Percentiles rank a stretch among this genome's conserved stretches.
Evolutionary conservation across 2,329 filamentous ascomycete species (phyloP).

Genomic region (Alternaria consortialis): DNA sequence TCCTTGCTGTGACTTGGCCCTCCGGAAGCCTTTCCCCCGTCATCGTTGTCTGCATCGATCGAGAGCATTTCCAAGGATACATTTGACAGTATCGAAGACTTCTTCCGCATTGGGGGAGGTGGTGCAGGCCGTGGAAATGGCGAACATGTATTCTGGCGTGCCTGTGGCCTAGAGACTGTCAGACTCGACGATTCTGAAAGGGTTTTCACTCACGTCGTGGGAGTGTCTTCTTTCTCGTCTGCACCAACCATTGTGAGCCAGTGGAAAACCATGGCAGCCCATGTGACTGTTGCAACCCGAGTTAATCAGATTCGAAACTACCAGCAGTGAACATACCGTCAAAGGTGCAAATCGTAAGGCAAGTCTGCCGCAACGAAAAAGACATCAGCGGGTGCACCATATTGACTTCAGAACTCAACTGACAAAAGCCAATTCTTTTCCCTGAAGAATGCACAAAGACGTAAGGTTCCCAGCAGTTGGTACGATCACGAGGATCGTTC

Average conservation of each 20-base stretch:
- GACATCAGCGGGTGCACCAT: neutral
- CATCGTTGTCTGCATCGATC: neutral
- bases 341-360: constrained; percentile 52
- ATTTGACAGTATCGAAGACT: neutral
- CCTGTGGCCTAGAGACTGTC: neutral
- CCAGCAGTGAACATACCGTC: constrained; percentile 45
- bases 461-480: constrained; percentile 52
- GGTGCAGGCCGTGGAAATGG: neutral
- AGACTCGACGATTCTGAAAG: neutral
- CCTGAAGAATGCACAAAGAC: constrained; percentile 40
- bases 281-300: constrained; percentile 42
- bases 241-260: constrained; percentile 46
- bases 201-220: constrained; percentile 19
- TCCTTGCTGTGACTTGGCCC: neutral
- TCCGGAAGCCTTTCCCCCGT: neutral
- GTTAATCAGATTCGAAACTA: constrained; percentile 1
- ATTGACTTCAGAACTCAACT: neutral
- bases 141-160: neutral
- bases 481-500: constrained; percentile 50
- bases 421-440: constrained; percentile 51
- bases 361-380: constrained; percentile 31
- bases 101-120: neutral
- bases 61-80: neutral
- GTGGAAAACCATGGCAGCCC: constrained; percentile 45
- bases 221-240: constrained; percentile 27